Percentiles rank a stretch among this genome's conserved stretches.
Evolutionary conservation across 257 asterid species (phyloP).

Genomic region (Schizonepeta tenuifolia): DNA sequence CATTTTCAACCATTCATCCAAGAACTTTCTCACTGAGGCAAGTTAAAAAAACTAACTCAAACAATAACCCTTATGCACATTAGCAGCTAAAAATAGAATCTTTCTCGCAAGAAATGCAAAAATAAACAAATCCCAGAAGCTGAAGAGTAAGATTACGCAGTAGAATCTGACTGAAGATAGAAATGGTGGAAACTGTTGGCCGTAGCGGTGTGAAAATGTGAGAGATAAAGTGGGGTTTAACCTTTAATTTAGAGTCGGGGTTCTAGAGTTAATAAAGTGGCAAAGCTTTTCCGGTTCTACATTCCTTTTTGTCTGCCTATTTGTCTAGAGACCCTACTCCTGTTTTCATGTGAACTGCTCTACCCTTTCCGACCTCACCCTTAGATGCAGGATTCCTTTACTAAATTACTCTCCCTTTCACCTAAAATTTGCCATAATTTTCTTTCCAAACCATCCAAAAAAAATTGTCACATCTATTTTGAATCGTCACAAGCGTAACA

Average conservation of each 20-base stretch:
- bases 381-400: no score
- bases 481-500: no score
- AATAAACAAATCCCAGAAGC: slow-evolving; percentile 29
- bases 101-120: slow-evolving; percentile 25
- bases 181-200: slow-evolving; percentile 6
- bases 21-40: slow-evolving; percentile 21
- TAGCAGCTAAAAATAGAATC: slow-evolving; percentile 21
- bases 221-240: slow-evolving; percentile 46
- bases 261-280: slow-evolving; percentile 43
- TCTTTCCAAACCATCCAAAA: no score
- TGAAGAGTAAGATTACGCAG: slow-evolving; percentile 9
- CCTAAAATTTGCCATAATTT: no score
- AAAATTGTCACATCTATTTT: no score
- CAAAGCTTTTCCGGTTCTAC: slow-evolving; percentile 39
- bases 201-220: slow-evolving; percentile 37
- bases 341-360: slow-evolving; percentile 12
- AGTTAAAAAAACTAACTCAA: slow-evolving; percentile 4
- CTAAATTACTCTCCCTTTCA: no score
- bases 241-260: slow-evolving; percentile 41
- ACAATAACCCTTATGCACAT: slow-evolving; percentile 18
- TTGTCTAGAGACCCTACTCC: slow-evolving; percentile 2
- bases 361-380: not conserved
- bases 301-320: slow-evolving; percentile 36
- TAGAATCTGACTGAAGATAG: slow-evolving; percentile 31
- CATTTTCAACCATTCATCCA: slow-evolving; percentile 34